phyloP scores from a whole-genome alignment of 2,329 filamentous ascomycete species.

The Sporothrix curviconia region DNA sequence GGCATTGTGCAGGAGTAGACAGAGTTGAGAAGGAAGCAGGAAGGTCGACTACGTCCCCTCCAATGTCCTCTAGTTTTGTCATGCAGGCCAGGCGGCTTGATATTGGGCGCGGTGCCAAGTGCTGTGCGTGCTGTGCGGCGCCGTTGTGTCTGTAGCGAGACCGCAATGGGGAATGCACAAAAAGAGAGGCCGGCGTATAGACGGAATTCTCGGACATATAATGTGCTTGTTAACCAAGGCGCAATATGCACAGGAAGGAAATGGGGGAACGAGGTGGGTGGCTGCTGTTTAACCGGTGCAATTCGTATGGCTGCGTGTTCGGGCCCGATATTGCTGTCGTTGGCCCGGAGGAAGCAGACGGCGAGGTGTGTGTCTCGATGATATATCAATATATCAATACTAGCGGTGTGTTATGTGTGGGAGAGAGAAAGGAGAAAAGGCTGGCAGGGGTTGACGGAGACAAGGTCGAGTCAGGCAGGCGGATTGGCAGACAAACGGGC shows the following conservation, averaged over 20 bases:
- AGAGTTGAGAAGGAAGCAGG: not conserved
- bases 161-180: not conserved
- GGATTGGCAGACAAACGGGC: not conserved
- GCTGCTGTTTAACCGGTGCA: not conserved
- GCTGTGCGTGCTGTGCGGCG: too few species aligned
- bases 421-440: not conserved
- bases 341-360: constrained; percentile 1
- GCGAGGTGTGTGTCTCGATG: not conserved
- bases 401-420: too few species aligned
- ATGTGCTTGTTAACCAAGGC: not conserved
- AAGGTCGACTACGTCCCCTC: not conserved
- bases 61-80: not conserved
- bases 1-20: not conserved
- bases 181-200: constrained; percentile 1
- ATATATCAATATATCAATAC: not conserved
- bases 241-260: constrained; percentile 2
- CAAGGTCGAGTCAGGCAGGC: not conserved
- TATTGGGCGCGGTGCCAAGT: constrained; percentile 5
- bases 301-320: constrained; percentile 1
- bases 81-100: not conserved
- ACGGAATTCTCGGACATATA: constrained; percentile 1
- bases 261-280: not conserved
- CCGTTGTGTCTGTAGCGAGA: not conserved
- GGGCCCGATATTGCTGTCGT: constrained; percentile 10
- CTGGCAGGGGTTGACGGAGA: not conserved